Evolutionary conservation across 345 rosid genomes (phyloP), one percentile per base, ranked within the genome.

Genomic region (Lepidium aucheri): DNA sequence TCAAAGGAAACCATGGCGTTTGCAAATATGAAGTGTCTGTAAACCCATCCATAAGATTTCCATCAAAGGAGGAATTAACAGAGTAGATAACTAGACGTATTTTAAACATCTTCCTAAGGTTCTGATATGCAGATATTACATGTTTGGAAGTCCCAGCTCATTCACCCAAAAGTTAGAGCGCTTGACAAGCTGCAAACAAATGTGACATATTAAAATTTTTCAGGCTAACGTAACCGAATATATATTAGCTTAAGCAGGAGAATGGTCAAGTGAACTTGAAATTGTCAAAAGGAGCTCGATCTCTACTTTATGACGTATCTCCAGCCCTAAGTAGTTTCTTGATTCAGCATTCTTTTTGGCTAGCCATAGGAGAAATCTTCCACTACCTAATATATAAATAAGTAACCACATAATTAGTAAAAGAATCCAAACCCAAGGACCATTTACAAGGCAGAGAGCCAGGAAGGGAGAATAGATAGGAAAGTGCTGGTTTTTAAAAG

Each of bases 301-400:
- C 64, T 86, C 49, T 90, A 93, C 98, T 79, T 86, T 86, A 69
- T 75, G 74, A 60, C 91, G 81, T 72, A 93, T 93, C 74, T 93
- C 98, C 55, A 93, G 71, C 53, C 98, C 98, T 85, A 93, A 77
- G 81, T 83, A 90, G 72, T 93, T 93, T 74, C 74, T 60, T 0
- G 84, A 77, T 53, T 62, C 79, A 43, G 60, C 67, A 57, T 88
- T 81, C 58, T 60, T 74, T 62, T 84, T 87, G 1, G 94, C 98
- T 53, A 85, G 96, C 97, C 94, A 93, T 36, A 88, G 59, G 64
- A 90, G 87, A 82, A 88, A 88, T 80, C 98, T 86, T 52, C 98
- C 98, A 64, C 97, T 93, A 60, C 98, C 98, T 90, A 85, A 52
- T 15, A 63, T 22, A 18, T 11, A 44, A 32, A 20, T 9, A 28